These are phyloP conservation scores for Boletus pseudopeckii DNA, from an alignment of 768 basidiomycete genomes.

Conservation along the genomic window DNA sequence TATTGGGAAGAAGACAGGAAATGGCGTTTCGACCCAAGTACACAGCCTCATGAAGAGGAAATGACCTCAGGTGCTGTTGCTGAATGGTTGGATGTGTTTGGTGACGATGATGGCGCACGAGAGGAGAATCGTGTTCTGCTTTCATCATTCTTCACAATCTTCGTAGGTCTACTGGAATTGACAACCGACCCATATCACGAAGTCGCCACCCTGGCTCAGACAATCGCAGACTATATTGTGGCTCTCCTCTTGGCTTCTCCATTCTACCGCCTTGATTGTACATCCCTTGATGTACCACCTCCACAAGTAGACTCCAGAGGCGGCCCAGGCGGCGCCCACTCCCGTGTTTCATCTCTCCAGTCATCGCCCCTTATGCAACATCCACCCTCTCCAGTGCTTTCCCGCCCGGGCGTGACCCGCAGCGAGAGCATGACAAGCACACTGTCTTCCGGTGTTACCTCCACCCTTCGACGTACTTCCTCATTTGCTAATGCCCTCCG, in stretches of 20 bases:
- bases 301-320: conserved; percentile 37
- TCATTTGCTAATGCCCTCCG: conserved; percentile 78
- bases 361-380: conserved; percentile 44
- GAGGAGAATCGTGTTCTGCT: conserved; percentile 81
- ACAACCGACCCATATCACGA: conserved; percentile 92
- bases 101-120: conserved; percentile 60
- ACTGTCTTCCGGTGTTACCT: conserved; percentile 58
- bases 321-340: conserved; percentile 31
- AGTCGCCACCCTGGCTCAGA: conserved; percentile 87
- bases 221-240: conserved; percentile 88
- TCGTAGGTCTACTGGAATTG: conserved; percentile 81
- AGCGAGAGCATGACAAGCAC: conserved; percentile 63
- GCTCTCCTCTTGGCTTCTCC: conserved; percentile 88
- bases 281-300: conserved; percentile 54
- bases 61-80: conserved; percentile 65
- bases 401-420: conserved; percentile 50
- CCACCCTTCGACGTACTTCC: conserved; percentile 72
- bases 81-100: conserved; percentile 75
- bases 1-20: conserved; percentile 90
- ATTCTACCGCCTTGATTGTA: conserved; percentile 69
- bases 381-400: conserved; percentile 44
- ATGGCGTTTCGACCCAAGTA: conserved; percentile 43
- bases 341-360: conserved; percentile 48
- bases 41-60: conserved; percentile 58
- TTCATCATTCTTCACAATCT: conserved; percentile 94